These are phyloP conservation scores for Metschnikowia bowlesiae DNA, from an alignment of 805 yeast species.

Conservation along the genomic window DNA sequence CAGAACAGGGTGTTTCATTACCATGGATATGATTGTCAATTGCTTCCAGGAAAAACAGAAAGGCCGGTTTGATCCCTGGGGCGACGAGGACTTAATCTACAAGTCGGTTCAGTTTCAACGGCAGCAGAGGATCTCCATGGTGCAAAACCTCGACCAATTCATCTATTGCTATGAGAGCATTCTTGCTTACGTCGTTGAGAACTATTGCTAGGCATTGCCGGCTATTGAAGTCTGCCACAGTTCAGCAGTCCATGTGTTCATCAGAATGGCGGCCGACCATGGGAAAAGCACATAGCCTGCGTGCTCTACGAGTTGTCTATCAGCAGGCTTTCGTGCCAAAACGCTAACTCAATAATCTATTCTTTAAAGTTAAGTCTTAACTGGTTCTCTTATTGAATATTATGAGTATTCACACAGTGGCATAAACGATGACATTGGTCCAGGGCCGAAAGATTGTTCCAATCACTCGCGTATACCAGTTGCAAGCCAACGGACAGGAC, in stretches of 20 bases:
- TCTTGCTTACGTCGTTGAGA: conserved; percentile 12
- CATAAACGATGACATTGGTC: too few relatives aligned
- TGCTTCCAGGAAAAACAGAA: conserved; percentile 19
- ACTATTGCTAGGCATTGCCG: conserved; percentile 6
- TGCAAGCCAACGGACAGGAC: too few relatives aligned
- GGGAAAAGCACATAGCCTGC: too few relatives aligned
- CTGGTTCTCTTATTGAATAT: background rate
- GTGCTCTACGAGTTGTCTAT: too few relatives aligned
- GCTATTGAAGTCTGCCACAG: background rate
- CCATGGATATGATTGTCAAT: conserved; percentile 39
- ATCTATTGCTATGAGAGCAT: conserved; percentile 63
- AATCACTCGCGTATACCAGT: too few relatives aligned
- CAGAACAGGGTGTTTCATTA: conserved; percentile 50
- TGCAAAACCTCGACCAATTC: conserved; percentile 73
- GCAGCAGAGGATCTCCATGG: conserved; percentile 77
- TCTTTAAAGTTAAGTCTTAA: background rate
- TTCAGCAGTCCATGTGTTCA: too few relatives aligned
- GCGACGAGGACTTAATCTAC: conserved; percentile 50
- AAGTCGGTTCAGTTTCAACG: conserved; percentile 63
- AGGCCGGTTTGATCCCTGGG: conserved; percentile 25
- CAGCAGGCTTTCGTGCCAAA: too few relatives aligned
- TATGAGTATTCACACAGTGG: too few relatives aligned
- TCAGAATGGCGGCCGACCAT: too few relatives aligned
- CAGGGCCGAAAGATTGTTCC: too few relatives aligned
- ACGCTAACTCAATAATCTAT: too few relatives aligned